phyloP scores from a whole-genome alignment of 106 monocot genomes.

The Chionographis japonica region DNA sequence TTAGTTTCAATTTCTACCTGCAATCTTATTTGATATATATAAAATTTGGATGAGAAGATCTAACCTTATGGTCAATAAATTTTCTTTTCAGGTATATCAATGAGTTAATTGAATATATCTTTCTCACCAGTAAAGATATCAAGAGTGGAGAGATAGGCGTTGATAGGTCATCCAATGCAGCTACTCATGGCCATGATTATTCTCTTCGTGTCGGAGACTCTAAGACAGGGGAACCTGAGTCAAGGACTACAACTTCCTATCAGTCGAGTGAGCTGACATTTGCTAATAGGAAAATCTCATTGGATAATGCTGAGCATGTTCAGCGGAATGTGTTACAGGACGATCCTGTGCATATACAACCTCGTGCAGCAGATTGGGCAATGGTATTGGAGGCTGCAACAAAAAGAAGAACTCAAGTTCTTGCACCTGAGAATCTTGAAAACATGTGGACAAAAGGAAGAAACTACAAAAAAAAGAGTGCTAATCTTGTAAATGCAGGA shows the following conservation, averaged over 20 bases:
- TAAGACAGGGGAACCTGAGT: conserved; percentile 12
- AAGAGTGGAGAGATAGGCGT: conserved; percentile 10
- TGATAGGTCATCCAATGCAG: conserved; percentile 12
- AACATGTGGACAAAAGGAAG: conserved; percentile 99
- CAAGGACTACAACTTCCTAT: conserved; percentile 21
- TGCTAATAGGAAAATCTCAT: conserved; percentile 9
- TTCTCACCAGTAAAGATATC: conserved; percentile 44
- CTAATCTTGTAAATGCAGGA: conserved; percentile 31
- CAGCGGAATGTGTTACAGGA: conserved; percentile 11
- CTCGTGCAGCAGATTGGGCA: conserved; percentile 83
- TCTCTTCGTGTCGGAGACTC: neutral
- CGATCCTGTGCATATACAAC: conserved; percentile 16
- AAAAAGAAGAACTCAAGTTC: conserved; percentile 91
- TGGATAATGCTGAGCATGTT: conserved; percentile 14
- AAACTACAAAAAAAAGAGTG: conserved; percentile 87
- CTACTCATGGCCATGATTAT: conserved; percentile 15
- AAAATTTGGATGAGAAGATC: too few relatives aligned
- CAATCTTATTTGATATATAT: too few relatives aligned
- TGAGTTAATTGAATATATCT: conserved; percentile 79
- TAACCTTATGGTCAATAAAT: too few relatives aligned
- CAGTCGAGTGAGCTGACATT: conserved; percentile 21
- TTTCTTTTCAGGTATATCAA: conserved; percentile 73
- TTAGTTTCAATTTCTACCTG: too few relatives aligned
- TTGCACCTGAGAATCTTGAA: conserved; percentile 97
- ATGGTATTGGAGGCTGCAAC: conserved; percentile 74